Evolutionary conservation across 805 yeast species (phyloP).

Genomic region (Huiozyma naganishii): DNA sequence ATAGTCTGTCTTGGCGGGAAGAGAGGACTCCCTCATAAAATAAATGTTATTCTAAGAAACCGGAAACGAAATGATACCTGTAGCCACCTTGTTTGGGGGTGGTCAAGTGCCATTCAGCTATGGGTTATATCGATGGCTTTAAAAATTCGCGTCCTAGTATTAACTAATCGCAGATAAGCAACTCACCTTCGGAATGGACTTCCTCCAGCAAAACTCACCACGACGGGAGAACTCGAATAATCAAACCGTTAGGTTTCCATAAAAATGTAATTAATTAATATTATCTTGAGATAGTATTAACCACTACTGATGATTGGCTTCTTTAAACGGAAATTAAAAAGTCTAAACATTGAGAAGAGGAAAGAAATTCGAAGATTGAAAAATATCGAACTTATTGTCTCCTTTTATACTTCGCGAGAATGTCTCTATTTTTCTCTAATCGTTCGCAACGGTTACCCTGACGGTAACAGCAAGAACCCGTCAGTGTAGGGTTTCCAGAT

Average conservation of each 20-base stretch:
- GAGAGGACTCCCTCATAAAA: slow-evolving; percentile 21
- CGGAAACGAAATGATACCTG: slow-evolving; percentile 32
- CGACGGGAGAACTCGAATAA: slow-evolving; percentile 20
- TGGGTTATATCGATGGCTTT: slow-evolving; percentile 26
- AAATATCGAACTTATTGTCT: too few species aligned
- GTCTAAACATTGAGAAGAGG: not conserved
- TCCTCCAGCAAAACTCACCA: slow-evolving; percentile 1
- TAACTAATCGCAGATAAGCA: slow-evolving; percentile 19
- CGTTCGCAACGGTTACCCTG: too few species aligned
- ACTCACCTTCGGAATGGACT: slow-evolving; percentile 1
- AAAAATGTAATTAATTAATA: slow-evolving; percentile 26
- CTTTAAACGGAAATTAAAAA: slow-evolving; percentile 12
- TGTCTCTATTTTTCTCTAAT: too few species aligned
- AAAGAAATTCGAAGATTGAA: too few species aligned
- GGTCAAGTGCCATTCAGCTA: slow-evolving; percentile 30
- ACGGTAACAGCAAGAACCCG: too few species aligned
- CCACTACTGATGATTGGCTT: slow-evolving; percentile 32
- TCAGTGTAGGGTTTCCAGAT: too few species aligned
- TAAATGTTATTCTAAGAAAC: slow-evolving; percentile 30
- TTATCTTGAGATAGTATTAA: slow-evolving; percentile 34
- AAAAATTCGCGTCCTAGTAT: slow-evolving; percentile 26
- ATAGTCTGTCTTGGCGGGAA: not conserved
- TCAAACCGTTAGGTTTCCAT: slow-evolving; percentile 29
- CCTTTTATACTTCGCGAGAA: too few species aligned
- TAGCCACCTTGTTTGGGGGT: slow-evolving; percentile 31